Conservation (phyloP, 2,329 filamentous ascomycete genomes). For the Colletotrichum sp. region DNA sequence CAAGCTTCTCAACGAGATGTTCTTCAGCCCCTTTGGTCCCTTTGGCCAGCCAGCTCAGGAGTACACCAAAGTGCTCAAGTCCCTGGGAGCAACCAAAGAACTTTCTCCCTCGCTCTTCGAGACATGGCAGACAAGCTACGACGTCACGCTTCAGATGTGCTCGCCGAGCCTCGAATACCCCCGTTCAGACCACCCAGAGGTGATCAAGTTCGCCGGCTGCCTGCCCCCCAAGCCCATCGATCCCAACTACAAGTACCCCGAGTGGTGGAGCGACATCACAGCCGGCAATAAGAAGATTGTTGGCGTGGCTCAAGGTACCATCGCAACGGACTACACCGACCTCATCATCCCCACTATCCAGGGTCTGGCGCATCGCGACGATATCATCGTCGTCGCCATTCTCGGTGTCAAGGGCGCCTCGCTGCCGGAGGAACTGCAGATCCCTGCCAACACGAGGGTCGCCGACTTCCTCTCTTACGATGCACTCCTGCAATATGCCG, state of each 20-base stretch:
- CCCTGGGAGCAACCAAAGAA: slow-evolving; percentile 31
- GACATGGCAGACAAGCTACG: slow-evolving; percentile 32
- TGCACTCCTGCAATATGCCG: slow-evolving; percentile 45
- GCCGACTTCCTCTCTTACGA: slow-evolving; percentile 56
- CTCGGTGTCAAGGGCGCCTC: slow-evolving; percentile 30
- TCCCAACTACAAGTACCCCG: slow-evolving; percentile 36
- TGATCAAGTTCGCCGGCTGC: slow-evolving; percentile 49
- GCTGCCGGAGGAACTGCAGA: slow-evolving; percentile 27
- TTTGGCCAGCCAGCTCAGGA: slow-evolving; percentile 26
- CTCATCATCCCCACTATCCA: slow-evolving; percentile 50
- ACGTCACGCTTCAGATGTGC: slow-evolving; percentile 42
- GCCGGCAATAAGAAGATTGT: slow-evolving; percentile 43
- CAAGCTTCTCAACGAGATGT: slow-evolving; percentile 27
- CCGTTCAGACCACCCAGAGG: slow-evolving; percentile 37
- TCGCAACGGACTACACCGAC: slow-evolving; percentile 41
- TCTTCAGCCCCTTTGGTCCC: slow-evolving; percentile 24
- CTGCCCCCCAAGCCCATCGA: slow-evolving; percentile 37
- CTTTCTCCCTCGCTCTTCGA: slow-evolving; percentile 28
- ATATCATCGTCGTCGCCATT: slow-evolving; percentile 39
- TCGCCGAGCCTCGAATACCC: slow-evolving; percentile 44
- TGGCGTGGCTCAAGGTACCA: slow-evolving; percentile 53
- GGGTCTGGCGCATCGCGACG: slow-evolving; percentile 43
- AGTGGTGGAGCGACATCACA: slow-evolving; percentile 51
- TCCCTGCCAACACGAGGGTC: slow-evolving; percentile 48
- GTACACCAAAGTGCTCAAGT: slow-evolving; percentile 28